These are phyloP conservation scores for Lactifluus volemus DNA, from an alignment of 768 basidiomycete species.

Conservation along the genomic window DNA sequence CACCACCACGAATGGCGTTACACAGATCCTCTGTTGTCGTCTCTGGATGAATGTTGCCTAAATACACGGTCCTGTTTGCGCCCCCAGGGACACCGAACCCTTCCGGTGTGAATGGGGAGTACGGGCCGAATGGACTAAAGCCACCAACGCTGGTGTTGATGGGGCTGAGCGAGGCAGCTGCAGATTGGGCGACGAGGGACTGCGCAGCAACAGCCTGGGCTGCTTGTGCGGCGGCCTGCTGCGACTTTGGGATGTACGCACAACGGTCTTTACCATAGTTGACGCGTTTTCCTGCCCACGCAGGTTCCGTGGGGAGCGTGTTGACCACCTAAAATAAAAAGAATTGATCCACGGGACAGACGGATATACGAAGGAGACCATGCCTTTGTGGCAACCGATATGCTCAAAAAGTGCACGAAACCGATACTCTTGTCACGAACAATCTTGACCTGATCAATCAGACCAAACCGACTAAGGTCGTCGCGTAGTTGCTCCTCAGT, in stretches of 20 bases:
- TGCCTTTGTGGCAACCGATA: constrained; percentile 88
- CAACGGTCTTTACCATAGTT: constrained; percentile 99
- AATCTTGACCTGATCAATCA: constrained; percentile 99
- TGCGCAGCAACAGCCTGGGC: constrained; percentile 84
- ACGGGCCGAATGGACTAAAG: constrained; percentile 40
- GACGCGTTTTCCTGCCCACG: constrained; percentile 93
- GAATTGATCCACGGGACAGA: not conserved
- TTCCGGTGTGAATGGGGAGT: constrained; percentile 43
- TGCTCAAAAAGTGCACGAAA: constrained; percentile 97
- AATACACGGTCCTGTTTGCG: constrained; percentile 88
- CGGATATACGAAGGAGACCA: not conserved
- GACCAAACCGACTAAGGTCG: constrained; percentile 84
- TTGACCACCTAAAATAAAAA: constrained; percentile 74
- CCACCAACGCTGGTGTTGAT: constrained; percentile 24
- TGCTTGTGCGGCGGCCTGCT: constrained; percentile 80
- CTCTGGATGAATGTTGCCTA: constrained; percentile 96
- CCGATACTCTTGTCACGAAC: constrained; percentile 99
- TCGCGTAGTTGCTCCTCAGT: constrained; percentile 91
- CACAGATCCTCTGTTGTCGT: constrained; percentile 92
- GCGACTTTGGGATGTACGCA: constrained; percentile 94
- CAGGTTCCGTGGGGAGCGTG: constrained; percentile 82
- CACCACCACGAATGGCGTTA: constrained; percentile 94
- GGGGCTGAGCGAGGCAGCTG: constrained; percentile 30
- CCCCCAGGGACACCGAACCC: constrained; percentile 36
- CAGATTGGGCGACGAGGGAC: constrained; percentile 47